phyloP scores from a whole-genome alignment of 2,329 filamentous ascomycete species.

The Periconia sp. region DNA sequence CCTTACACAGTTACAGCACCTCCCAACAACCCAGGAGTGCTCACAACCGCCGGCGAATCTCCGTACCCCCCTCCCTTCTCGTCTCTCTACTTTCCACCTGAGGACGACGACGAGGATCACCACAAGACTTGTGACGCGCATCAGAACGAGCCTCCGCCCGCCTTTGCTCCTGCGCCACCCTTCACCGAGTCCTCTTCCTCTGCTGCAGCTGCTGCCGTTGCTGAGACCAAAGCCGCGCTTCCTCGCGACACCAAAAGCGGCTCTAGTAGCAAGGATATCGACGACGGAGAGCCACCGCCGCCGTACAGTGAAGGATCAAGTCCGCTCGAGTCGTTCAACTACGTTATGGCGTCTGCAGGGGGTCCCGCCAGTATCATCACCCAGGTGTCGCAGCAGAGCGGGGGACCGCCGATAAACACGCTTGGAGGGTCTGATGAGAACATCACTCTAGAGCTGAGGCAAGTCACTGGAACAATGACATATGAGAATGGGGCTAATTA shows the following conservation, averaged over 20 bases:
- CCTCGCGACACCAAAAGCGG: constrained; percentile 80
- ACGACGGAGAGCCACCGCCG: constrained; percentile 91
- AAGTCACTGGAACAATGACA: constrained; percentile 26
- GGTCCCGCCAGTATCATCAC: constrained; percentile 98
- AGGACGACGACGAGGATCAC: constrained; percentile 55
- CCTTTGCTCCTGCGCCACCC: constrained; percentile 59
- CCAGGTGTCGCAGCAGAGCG: constrained; percentile 83
- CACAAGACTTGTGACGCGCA: constrained; percentile 49
- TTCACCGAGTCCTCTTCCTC: constrained; percentile 58
- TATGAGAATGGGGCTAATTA: constrained; percentile 17
- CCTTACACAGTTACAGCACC: constrained; percentile 36
- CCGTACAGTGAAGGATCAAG: constrained; percentile 95
- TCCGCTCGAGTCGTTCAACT: constrained; percentile 89
- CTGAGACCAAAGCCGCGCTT: constrained; percentile 84
- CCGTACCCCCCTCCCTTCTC: constrained; percentile 67
- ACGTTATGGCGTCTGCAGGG: constrained; percentile 97
- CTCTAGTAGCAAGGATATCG: constrained; percentile 71
- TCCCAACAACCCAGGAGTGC: constrained; percentile 42
- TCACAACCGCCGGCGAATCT: constrained; percentile 58
- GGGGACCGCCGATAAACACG: constrained; percentile 84
- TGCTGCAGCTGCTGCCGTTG: constrained; percentile 54
- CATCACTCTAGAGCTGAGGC: constrained; percentile 94
- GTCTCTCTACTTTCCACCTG: constrained; percentile 64
- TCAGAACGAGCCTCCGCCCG: constrained; percentile 50
- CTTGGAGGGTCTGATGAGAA: constrained; percentile 92